Conservation (phyloP, 305 asterid species). For the Fraxinus nigra region DNA sequence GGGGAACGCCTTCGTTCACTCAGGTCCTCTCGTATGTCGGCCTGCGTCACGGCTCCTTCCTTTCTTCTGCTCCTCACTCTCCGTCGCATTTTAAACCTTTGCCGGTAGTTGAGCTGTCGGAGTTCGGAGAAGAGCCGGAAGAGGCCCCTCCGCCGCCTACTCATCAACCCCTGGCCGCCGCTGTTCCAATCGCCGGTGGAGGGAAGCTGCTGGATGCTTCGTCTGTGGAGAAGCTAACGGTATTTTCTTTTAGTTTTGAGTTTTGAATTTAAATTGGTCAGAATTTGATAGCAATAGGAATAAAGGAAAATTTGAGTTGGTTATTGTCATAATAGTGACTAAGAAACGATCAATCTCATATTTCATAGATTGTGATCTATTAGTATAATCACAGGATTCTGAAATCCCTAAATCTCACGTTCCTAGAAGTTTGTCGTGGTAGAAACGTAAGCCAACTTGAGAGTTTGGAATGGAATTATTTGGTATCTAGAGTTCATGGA, state of each 20-base stretch:
- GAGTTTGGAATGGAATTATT: neutral
- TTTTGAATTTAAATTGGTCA: slow-evolving; percentile 10
- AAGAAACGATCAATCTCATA: neutral
- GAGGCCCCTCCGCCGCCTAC: slow-evolving; percentile 16
- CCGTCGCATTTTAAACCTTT: slow-evolving; percentile 73
- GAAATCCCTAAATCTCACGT: neutral
- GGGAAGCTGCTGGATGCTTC: slow-evolving; percentile 25
- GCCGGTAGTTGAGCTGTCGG: slow-evolving; percentile 72
- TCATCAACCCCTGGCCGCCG: neutral
- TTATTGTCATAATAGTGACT: slow-evolving; percentile 14
- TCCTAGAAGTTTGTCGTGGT: neutral
- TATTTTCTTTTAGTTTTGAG: slow-evolving; percentile 23
- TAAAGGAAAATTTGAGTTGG: slow-evolving; percentile 2
- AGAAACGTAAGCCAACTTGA: neutral
- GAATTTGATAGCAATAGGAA: slow-evolving; percentile 4
- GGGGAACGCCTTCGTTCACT: slow-evolving; percentile 44
- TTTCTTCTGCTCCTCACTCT: slow-evolving; percentile 47
- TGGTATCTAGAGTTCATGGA: neutral
- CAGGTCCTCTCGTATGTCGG: slow-evolving; percentile 74
- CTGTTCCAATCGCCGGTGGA: slow-evolving; percentile 31
- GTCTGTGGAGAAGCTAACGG: slow-evolving; percentile 57
- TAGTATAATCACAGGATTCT: neutral
- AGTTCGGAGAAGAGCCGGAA: slow-evolving; percentile 33
- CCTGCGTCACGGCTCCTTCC: slow-evolving; percentile 48
- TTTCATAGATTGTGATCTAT: neutral